Evolutionary conservation across 805 yeast species (phyloP).

Genomic region (Priceomyces castillae): DNA sequence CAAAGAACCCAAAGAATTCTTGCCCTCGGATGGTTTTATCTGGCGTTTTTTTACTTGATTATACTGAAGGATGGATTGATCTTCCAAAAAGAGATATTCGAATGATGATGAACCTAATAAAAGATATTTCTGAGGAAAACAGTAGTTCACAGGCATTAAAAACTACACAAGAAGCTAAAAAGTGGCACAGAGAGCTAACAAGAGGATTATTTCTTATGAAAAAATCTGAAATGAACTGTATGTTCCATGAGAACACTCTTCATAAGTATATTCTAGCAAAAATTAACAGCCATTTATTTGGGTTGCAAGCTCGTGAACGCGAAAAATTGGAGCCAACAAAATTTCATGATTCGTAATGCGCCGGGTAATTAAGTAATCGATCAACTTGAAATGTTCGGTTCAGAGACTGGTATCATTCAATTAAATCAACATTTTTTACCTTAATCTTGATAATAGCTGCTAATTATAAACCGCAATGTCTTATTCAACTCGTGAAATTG

Average conservation of each 20-base stretch:
- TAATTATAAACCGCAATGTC: conserved; percentile 44
- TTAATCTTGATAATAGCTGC: background rate
- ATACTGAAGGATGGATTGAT: conserved; percentile 25
- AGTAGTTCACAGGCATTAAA: background rate
- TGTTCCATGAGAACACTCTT: conserved; percentile 9
- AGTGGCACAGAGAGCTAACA: conserved; percentile 47
- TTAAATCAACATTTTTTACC: background rate
- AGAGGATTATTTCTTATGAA: conserved; percentile 48
- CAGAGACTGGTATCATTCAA: background rate
- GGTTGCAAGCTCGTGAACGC: background rate
- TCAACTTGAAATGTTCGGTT: background rate
- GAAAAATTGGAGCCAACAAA: background rate
- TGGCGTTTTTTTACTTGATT: conserved; percentile 45
- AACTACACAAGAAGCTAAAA: conserved; percentile 2
- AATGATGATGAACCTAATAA: conserved; percentile 16
- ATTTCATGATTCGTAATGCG: background rate
- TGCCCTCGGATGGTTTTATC: conserved; percentile 20
- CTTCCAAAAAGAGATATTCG: conserved; percentile 19
- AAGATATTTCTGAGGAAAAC: conserved; percentile 3
- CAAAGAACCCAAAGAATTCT: conserved; percentile 7
- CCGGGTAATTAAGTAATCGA: background rate
- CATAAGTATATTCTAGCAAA: conserved; percentile 9
- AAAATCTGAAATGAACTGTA: conserved; percentile 58
- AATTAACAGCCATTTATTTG: conserved; percentile 1
- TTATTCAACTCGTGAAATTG: conserved; percentile 88